A percentile compares a stretch with the other conserved stretches of the same genome.
These are phyloP conservation scores for Chaetomium globosum DNA, from an alignment of 2,329 filamentous ascomycete genomes.

Conservation along the genomic window DNA sequence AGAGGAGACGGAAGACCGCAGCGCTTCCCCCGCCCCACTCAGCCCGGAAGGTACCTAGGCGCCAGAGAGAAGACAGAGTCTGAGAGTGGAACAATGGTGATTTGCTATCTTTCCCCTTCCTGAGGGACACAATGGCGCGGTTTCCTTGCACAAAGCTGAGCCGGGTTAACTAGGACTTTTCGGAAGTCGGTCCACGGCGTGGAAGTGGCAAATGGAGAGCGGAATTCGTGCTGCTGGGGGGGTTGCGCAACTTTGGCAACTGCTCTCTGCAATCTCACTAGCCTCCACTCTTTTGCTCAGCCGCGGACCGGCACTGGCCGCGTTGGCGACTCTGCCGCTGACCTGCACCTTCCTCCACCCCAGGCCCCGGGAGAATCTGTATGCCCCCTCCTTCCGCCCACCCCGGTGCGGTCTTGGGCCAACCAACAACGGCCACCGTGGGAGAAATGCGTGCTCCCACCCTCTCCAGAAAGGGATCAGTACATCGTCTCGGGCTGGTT, in stretches of 20 bases:
- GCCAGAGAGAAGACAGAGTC: not conserved
- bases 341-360: conserved; percentile 15
- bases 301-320: conserved; percentile 4
- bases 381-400: conserved; percentile 5
- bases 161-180: not conserved
- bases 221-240: conserved; percentile 3
- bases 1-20: not conserved
- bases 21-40: not conserved
- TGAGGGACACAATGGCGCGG: not conserved
- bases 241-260: not conserved
- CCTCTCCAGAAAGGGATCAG: conserved; percentile 16
- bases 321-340: conserved; percentile 20
- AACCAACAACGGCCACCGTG: conserved; percentile 32
- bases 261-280: conserved; percentile 3
- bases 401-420: conserved; percentile 23
- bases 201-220: not conserved
- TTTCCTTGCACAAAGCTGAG: conserved; percentile 15
- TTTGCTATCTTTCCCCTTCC: not conserved
- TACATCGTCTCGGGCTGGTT: conserved; percentile 27
- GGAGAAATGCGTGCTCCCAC: conserved; percentile 24
- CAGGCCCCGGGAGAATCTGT: not conserved
- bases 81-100: not conserved
- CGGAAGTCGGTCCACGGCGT: not conserved
- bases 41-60: not conserved
- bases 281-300: not conserved